These are phyloP conservation scores for Monilinia vaccinii-corymbosi DNA, from an alignment of 2,329 filamentous ascomycete species.

Conservation along the genomic window DNA sequence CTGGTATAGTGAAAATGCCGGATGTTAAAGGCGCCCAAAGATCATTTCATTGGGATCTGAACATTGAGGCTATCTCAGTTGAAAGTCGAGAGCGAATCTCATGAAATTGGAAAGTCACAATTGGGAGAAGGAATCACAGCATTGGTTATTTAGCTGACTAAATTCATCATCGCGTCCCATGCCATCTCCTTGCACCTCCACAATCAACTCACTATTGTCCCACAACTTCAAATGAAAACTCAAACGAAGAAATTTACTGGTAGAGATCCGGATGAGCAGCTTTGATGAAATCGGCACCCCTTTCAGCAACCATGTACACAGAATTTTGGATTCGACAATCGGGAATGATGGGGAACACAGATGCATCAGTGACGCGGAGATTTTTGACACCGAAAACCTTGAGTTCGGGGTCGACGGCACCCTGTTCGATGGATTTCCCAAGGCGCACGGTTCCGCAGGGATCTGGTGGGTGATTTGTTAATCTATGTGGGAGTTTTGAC, in stretches of 20 bases:
- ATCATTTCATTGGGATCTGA: too few species aligned
- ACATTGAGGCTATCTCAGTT: constrained; percentile 23
- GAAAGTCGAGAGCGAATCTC: background rate
- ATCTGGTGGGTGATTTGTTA: constrained; percentile 25
- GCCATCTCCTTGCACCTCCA: background rate
- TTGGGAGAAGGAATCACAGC: background rate
- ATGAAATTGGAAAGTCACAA: background rate
- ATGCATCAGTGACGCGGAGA: constrained; percentile 47
- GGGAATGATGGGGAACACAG: constrained; percentile 45
- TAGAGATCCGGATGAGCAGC: background rate
- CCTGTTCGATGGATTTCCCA: constrained; percentile 41
- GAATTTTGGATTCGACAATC: constrained; percentile 50
- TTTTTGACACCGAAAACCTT: constrained; percentile 45
- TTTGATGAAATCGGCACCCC: background rate
- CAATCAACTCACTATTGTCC: too few species aligned
- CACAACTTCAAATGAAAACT: background rate
- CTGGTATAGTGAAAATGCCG: too few species aligned
- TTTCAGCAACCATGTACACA: constrained; percentile 47
- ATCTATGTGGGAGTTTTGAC: background rate
- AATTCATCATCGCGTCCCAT: background rate
- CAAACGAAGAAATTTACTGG: background rate
- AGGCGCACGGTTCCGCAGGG: constrained; percentile 48
- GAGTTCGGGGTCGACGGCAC: constrained; percentile 42
- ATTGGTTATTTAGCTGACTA: background rate
- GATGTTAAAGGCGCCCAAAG: background rate